A percentile compares a stretch with the other conserved stretches of the same genome.
These are phyloP conservation scores for Coemansia reversa DNA, from an alignment of 192 early-diverging fungal genomes.

Conservation along the genomic window DNA sequence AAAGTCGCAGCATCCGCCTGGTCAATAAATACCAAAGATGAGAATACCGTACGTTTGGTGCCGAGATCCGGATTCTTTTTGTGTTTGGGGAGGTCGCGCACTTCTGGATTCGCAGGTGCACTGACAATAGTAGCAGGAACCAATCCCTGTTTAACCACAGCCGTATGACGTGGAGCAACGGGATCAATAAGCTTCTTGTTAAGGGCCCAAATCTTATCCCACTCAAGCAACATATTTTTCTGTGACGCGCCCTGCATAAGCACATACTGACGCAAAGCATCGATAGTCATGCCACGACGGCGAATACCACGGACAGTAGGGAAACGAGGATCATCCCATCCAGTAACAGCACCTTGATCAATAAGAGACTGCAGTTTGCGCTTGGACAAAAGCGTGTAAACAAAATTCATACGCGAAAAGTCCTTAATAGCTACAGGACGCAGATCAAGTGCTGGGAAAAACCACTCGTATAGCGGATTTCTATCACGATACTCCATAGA, in stretches of 20 bases:
- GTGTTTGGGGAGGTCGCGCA: slow-evolving; percentile 70
- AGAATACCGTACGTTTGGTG: slow-evolving; percentile 78
- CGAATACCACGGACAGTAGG: slow-evolving; percentile 87
- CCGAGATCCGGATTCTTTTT: slow-evolving; percentile 97
- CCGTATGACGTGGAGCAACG: slow-evolving; percentile 87
- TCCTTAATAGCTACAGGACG: slow-evolving; percentile 94
- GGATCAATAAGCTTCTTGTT: slow-evolving; percentile 98
- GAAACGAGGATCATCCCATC: slow-evolving; percentile 91
- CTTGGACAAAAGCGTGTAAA: slow-evolving; percentile 97
- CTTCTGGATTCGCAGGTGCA: slow-evolving; percentile 50
- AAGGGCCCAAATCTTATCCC: slow-evolving; percentile 98
- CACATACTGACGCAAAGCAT: slow-evolving; percentile 94
- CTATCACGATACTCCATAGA: slow-evolving; percentile 98
- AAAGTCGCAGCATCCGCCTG: slow-evolving; percentile 83
- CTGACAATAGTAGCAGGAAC: slow-evolving; percentile 64
- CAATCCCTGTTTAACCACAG: slow-evolving; percentile 67
- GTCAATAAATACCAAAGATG: slow-evolving; percentile 75
- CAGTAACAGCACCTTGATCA: slow-evolving; percentile 75
- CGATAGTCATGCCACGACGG: slow-evolving; percentile 96
- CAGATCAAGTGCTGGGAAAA: slow-evolving; percentile 81
- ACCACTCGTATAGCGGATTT: slow-evolving; percentile 96
- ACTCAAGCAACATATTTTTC: slow-evolving; percentile 88
- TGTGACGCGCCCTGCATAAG: slow-evolving; percentile 98
- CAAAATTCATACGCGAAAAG: slow-evolving; percentile 93
- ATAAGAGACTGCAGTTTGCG: slow-evolving; percentile 98